Percentiles rank a stretch among this genome's conserved stretches.
phyloP scores from a whole-genome alignment of 768 basidiomycete species.

The Ramaria rubella region DNA sequence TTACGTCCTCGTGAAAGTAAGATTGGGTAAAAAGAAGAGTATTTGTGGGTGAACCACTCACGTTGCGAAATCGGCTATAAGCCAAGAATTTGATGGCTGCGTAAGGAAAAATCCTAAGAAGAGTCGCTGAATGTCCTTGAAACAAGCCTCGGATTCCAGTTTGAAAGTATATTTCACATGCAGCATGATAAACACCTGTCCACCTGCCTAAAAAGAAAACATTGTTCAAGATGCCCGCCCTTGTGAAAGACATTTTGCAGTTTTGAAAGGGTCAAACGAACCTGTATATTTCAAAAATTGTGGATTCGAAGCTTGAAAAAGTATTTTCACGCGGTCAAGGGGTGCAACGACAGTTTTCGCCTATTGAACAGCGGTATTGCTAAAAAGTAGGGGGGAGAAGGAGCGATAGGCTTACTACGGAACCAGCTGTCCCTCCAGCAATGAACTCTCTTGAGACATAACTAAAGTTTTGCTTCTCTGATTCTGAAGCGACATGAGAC shows the following conservation, averaged over 20 bases:
- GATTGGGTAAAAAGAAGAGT: neutral
- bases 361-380: slow-evolving; percentile 34
- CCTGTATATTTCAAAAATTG: slow-evolving; percentile 93
- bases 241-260: slow-evolving; percentile 24
- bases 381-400: slow-evolving; percentile 9
- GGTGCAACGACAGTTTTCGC: slow-evolving; percentile 95
- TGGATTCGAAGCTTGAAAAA: slow-evolving; percentile 94
- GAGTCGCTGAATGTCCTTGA: slow-evolving; percentile 94
- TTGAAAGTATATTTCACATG: slow-evolving; percentile 59
- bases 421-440: slow-evolving; percentile 91
- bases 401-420: slow-evolving; percentile 59
- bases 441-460: slow-evolving; percentile 62
- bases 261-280: slow-evolving; percentile 36
- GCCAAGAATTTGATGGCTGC: slow-evolving; percentile 97
- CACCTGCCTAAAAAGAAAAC: slow-evolving; percentile 74
- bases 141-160: slow-evolving; percentile 75
- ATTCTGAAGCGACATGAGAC: slow-evolving; percentile 29
- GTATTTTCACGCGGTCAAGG: slow-evolving; percentile 95
- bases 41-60: slow-evolving; percentile 28
- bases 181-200: slow-evolving; percentile 77
- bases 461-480: slow-evolving; percentile 50
- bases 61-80: slow-evolving; percentile 82
- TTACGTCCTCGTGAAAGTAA: slow-evolving; percentile 23
- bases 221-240: neutral
- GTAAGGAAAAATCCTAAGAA: slow-evolving; percentile 92